phyloP scores from a whole-genome alignment of 768 basidiomycete species.

The Suillus clintonianus region DNA sequence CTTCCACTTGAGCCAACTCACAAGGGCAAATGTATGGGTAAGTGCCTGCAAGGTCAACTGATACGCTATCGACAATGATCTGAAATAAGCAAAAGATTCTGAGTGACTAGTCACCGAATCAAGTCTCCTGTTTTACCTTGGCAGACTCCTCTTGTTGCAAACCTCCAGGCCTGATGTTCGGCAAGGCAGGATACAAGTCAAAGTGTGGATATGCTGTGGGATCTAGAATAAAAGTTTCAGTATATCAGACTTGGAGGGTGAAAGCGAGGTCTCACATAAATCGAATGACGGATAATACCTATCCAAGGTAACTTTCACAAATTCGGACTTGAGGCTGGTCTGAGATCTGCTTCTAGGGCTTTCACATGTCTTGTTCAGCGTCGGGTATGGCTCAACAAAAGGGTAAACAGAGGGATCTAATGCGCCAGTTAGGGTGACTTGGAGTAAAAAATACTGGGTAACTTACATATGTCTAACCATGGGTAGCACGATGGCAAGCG shows the following conservation, averaged over 20 bases:
- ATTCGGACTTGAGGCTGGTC: not conserved
- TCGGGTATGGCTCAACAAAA: conserved; percentile 16
- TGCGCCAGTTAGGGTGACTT: not conserved
- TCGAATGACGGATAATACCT: conserved; percentile 21
- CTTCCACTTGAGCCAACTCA: conserved; percentile 1
- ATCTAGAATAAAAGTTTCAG: conserved; percentile 14
- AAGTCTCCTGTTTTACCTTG: not conserved
- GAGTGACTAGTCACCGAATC: not conserved
- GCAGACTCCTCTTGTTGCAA: not conserved
- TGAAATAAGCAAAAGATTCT: not conserved
- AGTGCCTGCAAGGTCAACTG: not conserved
- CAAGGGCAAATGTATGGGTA: conserved; percentile 8
- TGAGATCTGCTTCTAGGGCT: not conserved
- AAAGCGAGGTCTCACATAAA: conserved; percentile 19
- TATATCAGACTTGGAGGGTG: not conserved
- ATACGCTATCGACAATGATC: not conserved
- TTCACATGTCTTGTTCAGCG: not conserved
- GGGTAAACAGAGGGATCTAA: conserved; percentile 19
- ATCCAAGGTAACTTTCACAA: not conserved
- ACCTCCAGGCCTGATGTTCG: not conserved
- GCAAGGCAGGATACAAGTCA: conserved; percentile 17
- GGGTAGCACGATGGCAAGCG: conserved; percentile 19
- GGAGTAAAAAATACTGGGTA: not conserved
- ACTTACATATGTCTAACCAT: conserved; percentile 27
- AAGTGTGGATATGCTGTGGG: conserved; percentile 40